A percentile compares a stretch with the other conserved stretches of the same genome.
Evolutionary conservation across 192 early-diverging fungal species (phyloP).

Genomic region (Gigaspora rosea): DNA sequence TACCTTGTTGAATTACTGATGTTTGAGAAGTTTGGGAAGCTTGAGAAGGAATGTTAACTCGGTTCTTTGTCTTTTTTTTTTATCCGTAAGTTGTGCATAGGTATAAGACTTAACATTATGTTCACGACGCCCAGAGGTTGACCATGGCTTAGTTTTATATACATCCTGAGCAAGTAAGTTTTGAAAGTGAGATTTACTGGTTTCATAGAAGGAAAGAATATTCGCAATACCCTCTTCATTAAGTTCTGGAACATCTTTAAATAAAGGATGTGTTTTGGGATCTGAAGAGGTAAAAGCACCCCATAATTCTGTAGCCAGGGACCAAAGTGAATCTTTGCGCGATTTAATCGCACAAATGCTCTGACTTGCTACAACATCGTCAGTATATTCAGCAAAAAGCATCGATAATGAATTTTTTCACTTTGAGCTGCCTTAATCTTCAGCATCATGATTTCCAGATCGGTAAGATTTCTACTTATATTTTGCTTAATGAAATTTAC

Average conservation of each 20-base stretch:
- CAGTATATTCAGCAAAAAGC: constrained; percentile 16
- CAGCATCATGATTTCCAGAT: neutral
- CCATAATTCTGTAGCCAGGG: neutral
- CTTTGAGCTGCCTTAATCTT: constrained; percentile 21
- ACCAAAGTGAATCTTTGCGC: neutral
- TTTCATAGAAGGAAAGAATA: constrained; percentile 18
- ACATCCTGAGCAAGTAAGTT: neutral
- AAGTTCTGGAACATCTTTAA: constrained; percentile 14
- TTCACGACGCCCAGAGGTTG: neutral
- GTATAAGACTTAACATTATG: constrained; percentile 6
- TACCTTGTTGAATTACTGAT: neutral
- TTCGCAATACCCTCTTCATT: neutral
- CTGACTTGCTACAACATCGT: constrained; percentile 15
- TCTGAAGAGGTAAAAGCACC: neutral
- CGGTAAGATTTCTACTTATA: constrained; percentile 16
- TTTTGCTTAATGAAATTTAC: constrained; percentile 19
- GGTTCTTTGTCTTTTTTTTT: neutral
- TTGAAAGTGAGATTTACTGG: neutral
- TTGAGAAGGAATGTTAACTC: too few species aligned
- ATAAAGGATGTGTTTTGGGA: constrained; percentile 12
- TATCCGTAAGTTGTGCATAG: neutral
- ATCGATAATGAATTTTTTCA: constrained; percentile 11
- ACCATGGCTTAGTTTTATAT: neutral
- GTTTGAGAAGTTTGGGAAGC: neutral
- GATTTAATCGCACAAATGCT: neutral